Base-by-base conservation (phyloP, 129 eudicot genomes). In the Flaveria trinervia region DNA sequence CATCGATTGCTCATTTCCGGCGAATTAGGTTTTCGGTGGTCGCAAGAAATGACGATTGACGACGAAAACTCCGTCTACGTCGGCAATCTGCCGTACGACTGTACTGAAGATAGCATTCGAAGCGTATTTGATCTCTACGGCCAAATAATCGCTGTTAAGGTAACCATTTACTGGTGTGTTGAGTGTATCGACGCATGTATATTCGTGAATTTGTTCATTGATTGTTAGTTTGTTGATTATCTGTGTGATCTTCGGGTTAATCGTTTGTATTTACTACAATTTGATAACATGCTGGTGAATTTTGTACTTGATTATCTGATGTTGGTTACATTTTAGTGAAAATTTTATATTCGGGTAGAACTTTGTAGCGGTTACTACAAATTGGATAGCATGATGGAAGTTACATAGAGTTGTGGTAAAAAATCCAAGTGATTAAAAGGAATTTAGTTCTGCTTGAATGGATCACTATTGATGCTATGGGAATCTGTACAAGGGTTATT, bases 51-150 rank as follows among this genome's bases (percentile, higher is more conserved):
- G 98, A 94, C 97, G 73, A 64, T 91, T 33, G 93, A 91, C 88
- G 98, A 91, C 52, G 89, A 89, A 1, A 91, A 84, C 76, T 94
- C 98, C 69, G 88, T 94, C 39, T 94, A 94, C 71, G 97, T 94
- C 13, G 98, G 98, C 41, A 92, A 93, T 1, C 84, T 94, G 18
- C 89, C 96, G 1, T 89, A 89, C 89, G 90, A 89, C 71, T 85
- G 89, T 72, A 83, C 87, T 72, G 97, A 94, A 74, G 87, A 85
- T 10, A 72, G 72, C 59, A 74, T 94, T 75, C 97, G 93, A 73
- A 65, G 81, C 28, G 86, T 65, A 44, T 94, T 94, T 68, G 86
- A 81, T 65, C 48, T 85, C 1, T 94, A 89, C 84, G 97, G 98
- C 13, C 85, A 84, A 65, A 74, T 94, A 4, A 41, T 89, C 36